Evolutionary conservation across 1,139 yeast genomes (phyloP).

Genomic region (Magnusiomyces fungicola): DNA sequence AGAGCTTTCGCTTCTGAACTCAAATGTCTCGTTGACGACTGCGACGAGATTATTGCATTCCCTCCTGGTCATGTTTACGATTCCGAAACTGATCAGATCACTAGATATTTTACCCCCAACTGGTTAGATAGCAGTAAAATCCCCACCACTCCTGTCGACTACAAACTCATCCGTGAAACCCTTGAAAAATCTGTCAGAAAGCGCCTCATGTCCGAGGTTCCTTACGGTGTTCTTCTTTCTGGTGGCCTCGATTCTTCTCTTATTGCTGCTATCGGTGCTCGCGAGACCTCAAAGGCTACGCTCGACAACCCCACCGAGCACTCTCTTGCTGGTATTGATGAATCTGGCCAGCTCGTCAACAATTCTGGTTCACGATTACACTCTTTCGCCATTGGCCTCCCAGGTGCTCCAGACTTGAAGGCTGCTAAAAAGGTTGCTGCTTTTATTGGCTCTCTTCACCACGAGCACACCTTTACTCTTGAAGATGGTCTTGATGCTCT

Average conservation of each 20-base stretch:
- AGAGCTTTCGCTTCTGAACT: conserved; percentile 90
- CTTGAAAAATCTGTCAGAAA: conserved; percentile 94
- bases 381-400: conserved; percentile 94
- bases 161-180: conserved; percentile 60
- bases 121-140: conserved; percentile 85
- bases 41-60: conserved; percentile 88
- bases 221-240: conserved; percentile 91
- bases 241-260: conserved; percentile 97
- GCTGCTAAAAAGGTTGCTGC: conserved; percentile 95
- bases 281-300: conserved; percentile 83
- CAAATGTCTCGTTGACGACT: conserved; percentile 87
- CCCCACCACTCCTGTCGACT: conserved; percentile 72
- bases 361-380: conserved; percentile 82
- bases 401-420: conserved; percentile 93
- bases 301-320: conserved; percentile 39
- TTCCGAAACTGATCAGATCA: conserved; percentile 74
- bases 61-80: conserved; percentile 99
- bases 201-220: conserved; percentile 99
- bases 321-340: conserved; percentile 88
- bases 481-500: conserved; percentile 96
- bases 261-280: conserved; percentile 93
- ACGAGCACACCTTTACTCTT: conserved; percentile 93
- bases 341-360: conserved; percentile 65
- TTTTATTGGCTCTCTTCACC: conserved; percentile 91
- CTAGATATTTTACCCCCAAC: conserved; percentile 82